Base-by-base conservation (phyloP, 1,139 yeast species). In the Candida tetrigidarum region DNA sequence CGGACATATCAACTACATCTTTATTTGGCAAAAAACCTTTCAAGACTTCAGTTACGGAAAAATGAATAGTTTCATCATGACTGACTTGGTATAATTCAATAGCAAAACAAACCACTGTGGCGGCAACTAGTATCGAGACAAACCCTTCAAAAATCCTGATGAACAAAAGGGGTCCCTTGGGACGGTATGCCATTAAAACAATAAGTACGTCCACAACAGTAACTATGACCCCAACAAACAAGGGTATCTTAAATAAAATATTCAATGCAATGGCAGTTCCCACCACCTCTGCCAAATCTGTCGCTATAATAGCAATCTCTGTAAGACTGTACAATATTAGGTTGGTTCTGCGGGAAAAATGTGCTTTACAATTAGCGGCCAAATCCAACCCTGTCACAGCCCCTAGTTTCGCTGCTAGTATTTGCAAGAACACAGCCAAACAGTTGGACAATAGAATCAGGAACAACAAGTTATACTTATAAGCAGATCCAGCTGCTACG, bases 221-320 rank as follows among this genome's bases (percentile, higher is more conserved):
- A 41, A 92, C 63, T 2, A 86, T 60, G 5, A 92, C 97, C 36
- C 99, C 98, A 18, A 77, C 72, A 6, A 86, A 66, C 30, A 93
- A 69, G 1, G 98, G 97, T 8, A 92, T 76, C 3, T 78, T 73
- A 59, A 92, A 84, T 37, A 93, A 67, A 51, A 92, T 91, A 51
- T 93, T 86, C 47, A 92, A 74, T 1, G 97, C 88, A 44, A 92
- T 86, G 5, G 97, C 96, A 3, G 96, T 88, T 10, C 97, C 97
- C 12, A 91, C 92, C 26, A 91, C 96, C 61, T 91, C 97, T 0
- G 97, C 97, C 55, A 91, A 74, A 62, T 91, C 97, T 0, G 97
- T 91, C 4, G 96, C 96, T 35, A 91, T 83, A 46, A 91, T 92
- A 16, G 97, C 96, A 20, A 87, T 66, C 59, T 92, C 97, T 0